A percentile compares a stretch with the other conserved stretches of the same genome.
phyloP scores from a whole-genome alignment of 164 flowering plant species.

The Cinnamomum chago region DNA sequence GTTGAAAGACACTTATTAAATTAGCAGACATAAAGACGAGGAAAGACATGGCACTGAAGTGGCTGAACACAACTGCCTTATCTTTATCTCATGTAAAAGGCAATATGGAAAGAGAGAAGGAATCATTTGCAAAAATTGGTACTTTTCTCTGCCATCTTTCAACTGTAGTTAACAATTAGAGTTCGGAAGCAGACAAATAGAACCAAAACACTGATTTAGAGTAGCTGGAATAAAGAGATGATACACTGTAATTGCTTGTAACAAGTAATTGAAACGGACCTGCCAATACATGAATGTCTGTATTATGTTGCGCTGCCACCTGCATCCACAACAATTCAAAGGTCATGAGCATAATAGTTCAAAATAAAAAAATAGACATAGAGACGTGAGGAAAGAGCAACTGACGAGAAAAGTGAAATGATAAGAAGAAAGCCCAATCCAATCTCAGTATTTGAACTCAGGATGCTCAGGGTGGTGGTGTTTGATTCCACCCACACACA shows the following conservation, averaged over 20 bases:
- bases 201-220: neutral
- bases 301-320: conserved; percentile 95
- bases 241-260: neutral
- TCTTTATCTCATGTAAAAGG: neutral
- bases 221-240: neutral
- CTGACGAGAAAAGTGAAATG: conserved; percentile 86
- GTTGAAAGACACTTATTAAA: neutral
- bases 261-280: conserved; percentile 37
- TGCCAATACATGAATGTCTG: conserved; percentile 99
- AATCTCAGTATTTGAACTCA: conserved; percentile 91
- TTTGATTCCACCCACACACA: conserved; percentile 97
- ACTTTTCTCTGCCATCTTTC: neutral
- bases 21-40: too few relatives aligned
- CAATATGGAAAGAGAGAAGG: neutral
- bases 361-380: neutral
- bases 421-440: conserved; percentile 85
- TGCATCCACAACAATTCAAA: conserved; percentile 26
- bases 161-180: neutral
- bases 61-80: too few relatives aligned
- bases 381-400: conserved; percentile 2
- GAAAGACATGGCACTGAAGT: too few relatives aligned
- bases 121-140: neutral
- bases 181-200: neutral
- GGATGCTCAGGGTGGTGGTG: conserved; percentile 70
- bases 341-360: neutral